Base-by-base conservation (phyloP, 2,329 filamentous ascomycete species). In the Colletotrichum incanum region DNA sequence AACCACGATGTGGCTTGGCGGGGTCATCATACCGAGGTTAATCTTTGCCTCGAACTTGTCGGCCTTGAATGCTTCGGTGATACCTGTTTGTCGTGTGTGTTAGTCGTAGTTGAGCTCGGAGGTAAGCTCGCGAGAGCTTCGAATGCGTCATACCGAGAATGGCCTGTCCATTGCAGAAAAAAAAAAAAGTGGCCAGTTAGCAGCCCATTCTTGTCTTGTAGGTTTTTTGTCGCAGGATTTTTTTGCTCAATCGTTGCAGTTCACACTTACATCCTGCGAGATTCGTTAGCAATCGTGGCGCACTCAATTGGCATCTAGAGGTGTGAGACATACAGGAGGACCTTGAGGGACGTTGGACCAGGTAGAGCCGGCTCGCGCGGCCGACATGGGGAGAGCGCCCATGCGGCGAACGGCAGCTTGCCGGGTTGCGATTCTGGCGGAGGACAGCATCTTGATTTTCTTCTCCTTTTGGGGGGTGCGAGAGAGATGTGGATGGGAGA, bases 11-110 rank as follows among this genome's bases (percentile, higher is more conserved):
- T 50, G 37, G 31, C 37, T 54, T 66, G 54, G 45, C 28, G 54
- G 52, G 67, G 69, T 8, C 23, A 23, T 78, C 89, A 80, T 86
- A 93, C 93, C 96, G 74, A 99, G 88, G 88, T 98, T 98, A 89
- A 99, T 98, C 92, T 98, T 99, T 88, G 98, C 91, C 75, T 91
- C 87, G 85, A 97, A 96, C 80, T 88, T 90, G 84, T 99, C 96
- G 84, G 95, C 95, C 90, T 98, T 99, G 93, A 96, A 99, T 74
- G 96, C 96, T 87, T 99, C 96, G 75, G 96, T 98, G 86, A 99
- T 95, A 83, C 94, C 93, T 92, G 76, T 41, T 52, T 31, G 55
- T 37, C 14, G 28, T 2, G 31, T 2, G 31, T 71, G 74, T 80
- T 78, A 80, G 78, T 75, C 56, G 11, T 75, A 26, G 39, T 56